Evolutionary conservation across 495 filamentous ascomycete species (phyloP).

Genomic region (Terfezia claveryi): DNA sequence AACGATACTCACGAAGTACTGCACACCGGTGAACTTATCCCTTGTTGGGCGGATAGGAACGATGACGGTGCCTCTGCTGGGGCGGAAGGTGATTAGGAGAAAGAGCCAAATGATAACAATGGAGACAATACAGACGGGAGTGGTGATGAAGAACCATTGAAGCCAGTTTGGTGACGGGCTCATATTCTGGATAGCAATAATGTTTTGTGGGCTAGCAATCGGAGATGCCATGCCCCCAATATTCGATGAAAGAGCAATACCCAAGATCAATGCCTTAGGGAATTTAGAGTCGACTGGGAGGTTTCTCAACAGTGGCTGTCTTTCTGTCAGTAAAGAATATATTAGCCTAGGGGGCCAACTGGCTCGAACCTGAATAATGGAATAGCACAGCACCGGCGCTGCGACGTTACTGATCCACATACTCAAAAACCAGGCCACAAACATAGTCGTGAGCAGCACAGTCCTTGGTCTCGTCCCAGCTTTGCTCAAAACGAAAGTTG

Average conservation of each 20-base stretch:
- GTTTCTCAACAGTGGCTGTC: constrained; percentile 73
- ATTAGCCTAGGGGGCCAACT: constrained; percentile 1
- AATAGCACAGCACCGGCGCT: constrained; percentile 93
- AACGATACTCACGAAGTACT: constrained; percentile 76
- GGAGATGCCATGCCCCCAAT: constrained; percentile 91
- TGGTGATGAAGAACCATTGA: constrained; percentile 85
- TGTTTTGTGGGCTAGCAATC: constrained; percentile 91
- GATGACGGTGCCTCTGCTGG: constrained; percentile 66
- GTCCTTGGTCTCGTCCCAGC: constrained; percentile 73
- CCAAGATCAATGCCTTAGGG: constrained; percentile 84
- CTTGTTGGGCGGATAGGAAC: constrained; percentile 73
- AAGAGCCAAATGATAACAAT: constrained; percentile 78
- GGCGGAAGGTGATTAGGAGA: constrained; percentile 63
- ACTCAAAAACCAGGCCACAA: constrained; percentile 86
- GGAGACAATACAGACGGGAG: constrained; percentile 79
- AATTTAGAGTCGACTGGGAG: constrained; percentile 74
- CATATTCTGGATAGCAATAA: constrained; percentile 93
- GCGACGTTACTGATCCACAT: constrained; percentile 99
- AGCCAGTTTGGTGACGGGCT: constrained; percentile 71
- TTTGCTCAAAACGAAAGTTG: constrained; percentile 90
- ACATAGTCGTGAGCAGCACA: constrained; percentile 90
- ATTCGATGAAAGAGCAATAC: constrained; percentile 86
- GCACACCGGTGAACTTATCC: constrained; percentile 68
- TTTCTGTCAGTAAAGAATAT: background rate
- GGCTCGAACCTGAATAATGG: constrained; percentile 58